Percentiles rank a stretch among this genome's conserved stretches.
phyloP scores from a whole-genome alignment of 768 basidiomycete genomes.

The Suillus subaureus region DNA sequence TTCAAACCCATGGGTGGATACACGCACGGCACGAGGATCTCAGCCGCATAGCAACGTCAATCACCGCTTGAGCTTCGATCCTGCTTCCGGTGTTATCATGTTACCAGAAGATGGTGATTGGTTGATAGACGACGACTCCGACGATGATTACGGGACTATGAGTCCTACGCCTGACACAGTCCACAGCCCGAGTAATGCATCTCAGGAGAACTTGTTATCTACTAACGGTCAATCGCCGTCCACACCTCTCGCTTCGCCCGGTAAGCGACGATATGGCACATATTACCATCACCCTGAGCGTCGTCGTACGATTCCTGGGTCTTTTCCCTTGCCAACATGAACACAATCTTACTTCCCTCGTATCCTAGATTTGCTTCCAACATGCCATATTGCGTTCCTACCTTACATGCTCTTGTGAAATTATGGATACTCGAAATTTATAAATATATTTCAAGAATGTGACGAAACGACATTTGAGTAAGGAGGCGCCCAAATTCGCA shows the following conservation, averaged over 20 bases:
- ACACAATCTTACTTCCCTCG: background rate
- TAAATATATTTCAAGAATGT: background rate
- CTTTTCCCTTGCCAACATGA: constrained; percentile 40
- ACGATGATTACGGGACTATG: constrained; percentile 44
- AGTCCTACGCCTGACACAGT: constrained; percentile 25
- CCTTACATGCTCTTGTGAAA: constrained; percentile 1
- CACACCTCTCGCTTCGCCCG: constrained; percentile 37
- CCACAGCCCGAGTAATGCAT: constrained; percentile 16
- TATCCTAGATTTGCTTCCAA: constrained; percentile 2
- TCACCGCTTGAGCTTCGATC: constrained; percentile 82
- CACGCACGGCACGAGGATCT: constrained; percentile 29
- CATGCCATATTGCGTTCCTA: background rate
- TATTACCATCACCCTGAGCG: constrained; percentile 88
- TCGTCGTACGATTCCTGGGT: constrained; percentile 56
- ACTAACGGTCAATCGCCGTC: constrained; percentile 16
- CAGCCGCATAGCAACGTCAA: constrained; percentile 33
- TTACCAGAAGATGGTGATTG: constrained; percentile 76
- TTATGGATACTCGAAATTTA: background rate
- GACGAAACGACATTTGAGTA: background rate
- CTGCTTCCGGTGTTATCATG: constrained; percentile 86
- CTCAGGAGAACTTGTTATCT: constrained; percentile 28
- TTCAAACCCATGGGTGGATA: constrained; percentile 69
- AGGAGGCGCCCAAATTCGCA: background rate
- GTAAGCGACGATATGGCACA: constrained; percentile 66
- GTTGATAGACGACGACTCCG: constrained; percentile 54